phyloP scores from a whole-genome alignment of 305 asterid species.

The Rubia tinctorum region DNA sequence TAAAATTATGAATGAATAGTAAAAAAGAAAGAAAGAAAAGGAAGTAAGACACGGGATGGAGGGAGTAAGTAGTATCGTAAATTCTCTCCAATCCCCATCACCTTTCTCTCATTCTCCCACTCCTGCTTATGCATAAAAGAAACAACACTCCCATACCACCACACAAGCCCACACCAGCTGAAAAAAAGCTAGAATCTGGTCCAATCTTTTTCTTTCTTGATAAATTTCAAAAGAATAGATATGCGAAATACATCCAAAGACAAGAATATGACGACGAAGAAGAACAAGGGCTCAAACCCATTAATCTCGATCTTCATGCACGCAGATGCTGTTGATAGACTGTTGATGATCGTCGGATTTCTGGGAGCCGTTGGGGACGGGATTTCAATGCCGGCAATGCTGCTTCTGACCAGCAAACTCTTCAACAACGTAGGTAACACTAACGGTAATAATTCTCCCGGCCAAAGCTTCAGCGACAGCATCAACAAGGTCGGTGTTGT shows the following conservation, averaged over 20 bases:
- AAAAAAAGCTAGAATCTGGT: neutral
- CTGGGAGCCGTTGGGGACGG: constrained; percentile 79
- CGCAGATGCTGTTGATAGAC: constrained; percentile 57
- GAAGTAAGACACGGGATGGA: no score
- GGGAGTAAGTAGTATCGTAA: no score
- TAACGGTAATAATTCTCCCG: constrained; percentile 12
- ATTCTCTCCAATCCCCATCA: neutral
- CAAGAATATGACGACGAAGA: constrained; percentile 25
- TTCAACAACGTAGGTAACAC: constrained; percentile 68
- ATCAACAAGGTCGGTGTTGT: constrained; percentile 54
- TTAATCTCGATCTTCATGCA: constrained; percentile 74
- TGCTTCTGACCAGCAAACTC: constrained; percentile 63
- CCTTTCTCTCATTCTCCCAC: neutral
- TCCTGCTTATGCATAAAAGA: neutral
- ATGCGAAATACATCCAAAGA: no score
- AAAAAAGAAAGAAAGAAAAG: no score
- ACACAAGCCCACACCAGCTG: neutral
- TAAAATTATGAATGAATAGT: no score
- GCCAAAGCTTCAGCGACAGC: constrained; percentile 32
- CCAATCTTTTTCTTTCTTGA: no score
- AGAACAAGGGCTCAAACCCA: constrained; percentile 24
- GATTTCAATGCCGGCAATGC: constrained; percentile 65
- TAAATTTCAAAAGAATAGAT: no score
- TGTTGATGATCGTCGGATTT: constrained; percentile 64
- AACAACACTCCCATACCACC: neutral